phyloP scores from a whole-genome alignment of 148 eudicot species.

The Limonium bicolor region DNA sequence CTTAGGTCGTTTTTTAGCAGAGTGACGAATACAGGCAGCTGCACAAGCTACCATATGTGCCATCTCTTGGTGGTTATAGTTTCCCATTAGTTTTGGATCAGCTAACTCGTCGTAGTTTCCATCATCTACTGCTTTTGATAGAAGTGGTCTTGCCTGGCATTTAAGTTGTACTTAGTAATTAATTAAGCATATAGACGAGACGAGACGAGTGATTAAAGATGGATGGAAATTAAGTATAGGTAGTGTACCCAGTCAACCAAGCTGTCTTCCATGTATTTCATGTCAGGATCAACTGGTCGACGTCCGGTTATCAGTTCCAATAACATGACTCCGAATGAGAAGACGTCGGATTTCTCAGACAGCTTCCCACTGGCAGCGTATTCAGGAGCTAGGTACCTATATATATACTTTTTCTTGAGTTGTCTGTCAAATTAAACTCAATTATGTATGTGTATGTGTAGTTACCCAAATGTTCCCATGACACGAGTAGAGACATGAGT shows the following conservation, averaged over 20 bases:
- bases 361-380: slow-evolving; percentile 89
- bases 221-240: background rate
- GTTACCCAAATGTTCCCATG: slow-evolving; percentile 96
- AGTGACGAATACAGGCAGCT: slow-evolving; percentile 50
- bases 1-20: slow-evolving; percentile 63
- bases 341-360: slow-evolving; percentile 19
- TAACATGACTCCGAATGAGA: slow-evolving; percentile 73
- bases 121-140: slow-evolving; percentile 20
- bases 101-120: slow-evolving; percentile 39
- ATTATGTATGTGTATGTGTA: background rate
- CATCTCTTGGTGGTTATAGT: slow-evolving; percentile 52
- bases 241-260: slow-evolving; percentile 81
- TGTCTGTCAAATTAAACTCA: background rate
- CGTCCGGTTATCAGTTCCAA: slow-evolving; percentile 74
- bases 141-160: slow-evolving; percentile 49
- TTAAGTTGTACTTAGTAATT: background rate
- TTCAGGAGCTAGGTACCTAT: slow-evolving; percentile 87
- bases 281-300: slow-evolving; percentile 42
- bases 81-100: slow-evolving; percentile 38
- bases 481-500: slow-evolving; percentile 91
- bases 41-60: slow-evolving; percentile 55
- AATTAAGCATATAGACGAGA: background rate
- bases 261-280: slow-evolving; percentile 46
- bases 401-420: background rate
- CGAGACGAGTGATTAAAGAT: too few relatives aligned